phyloP scores from a whole-genome alignment of 768 basidiomycete genomes.

The Dioszegia aurantiaca region DNA sequence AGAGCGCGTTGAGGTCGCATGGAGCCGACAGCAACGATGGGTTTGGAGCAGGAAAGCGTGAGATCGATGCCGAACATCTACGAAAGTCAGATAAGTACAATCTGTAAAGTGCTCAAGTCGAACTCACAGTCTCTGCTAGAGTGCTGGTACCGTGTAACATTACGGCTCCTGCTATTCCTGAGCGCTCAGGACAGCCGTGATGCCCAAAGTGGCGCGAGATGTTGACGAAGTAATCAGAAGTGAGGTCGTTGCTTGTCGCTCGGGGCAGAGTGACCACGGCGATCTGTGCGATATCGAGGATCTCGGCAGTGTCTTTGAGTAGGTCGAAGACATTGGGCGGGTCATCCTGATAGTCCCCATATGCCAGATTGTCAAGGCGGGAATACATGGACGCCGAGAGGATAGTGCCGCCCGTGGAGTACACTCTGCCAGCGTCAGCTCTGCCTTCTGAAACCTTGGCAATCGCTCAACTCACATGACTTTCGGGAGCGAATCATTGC shows the following conservation, averaged over 20 bases:
- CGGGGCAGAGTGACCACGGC: constrained; percentile 18
- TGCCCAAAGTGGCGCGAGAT: constrained; percentile 31
- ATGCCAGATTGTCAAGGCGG: constrained; percentile 22
- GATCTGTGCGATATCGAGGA: constrained; percentile 21
- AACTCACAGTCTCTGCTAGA: constrained; percentile 42
- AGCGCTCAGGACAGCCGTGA: constrained; percentile 34
- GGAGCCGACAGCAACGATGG: constrained; percentile 48
- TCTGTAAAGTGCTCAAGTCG: background rate
- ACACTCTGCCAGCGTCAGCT: constrained; percentile 13
- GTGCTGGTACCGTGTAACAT: constrained; percentile 45
- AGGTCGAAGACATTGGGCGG: constrained; percentile 9
- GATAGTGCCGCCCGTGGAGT: constrained; percentile 25
- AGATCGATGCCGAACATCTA: constrained; percentile 35
- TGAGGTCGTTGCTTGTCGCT: constrained; percentile 15
- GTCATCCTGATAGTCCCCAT: constrained; percentile 12
- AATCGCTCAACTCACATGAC: background rate
- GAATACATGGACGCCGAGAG: constrained; percentile 15
- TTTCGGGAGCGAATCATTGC: constrained; percentile 6
- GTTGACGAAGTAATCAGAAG: constrained; percentile 19
- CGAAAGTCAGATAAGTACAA: background rate
- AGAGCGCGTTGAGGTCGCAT: constrained; percentile 51
- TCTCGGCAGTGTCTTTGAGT: constrained; percentile 12
- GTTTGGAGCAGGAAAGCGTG: constrained; percentile 44
- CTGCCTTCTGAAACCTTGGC: too few species aligned
- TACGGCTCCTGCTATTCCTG: constrained; percentile 36